phyloP scores from a whole-genome alignment of 805 yeast genomes.

The Lipomyces starkeyi region DNA sequence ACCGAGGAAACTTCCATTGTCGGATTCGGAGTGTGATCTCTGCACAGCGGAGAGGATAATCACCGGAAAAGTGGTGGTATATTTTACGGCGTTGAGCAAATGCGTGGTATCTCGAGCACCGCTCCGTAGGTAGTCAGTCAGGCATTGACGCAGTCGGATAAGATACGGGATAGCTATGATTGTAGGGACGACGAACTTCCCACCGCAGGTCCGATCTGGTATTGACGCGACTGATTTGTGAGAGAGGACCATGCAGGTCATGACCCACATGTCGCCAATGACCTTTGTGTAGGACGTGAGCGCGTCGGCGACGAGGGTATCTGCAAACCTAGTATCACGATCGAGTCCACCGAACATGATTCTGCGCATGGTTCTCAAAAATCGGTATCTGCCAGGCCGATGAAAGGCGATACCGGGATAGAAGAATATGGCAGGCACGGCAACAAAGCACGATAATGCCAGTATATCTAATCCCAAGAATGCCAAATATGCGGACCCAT shows the following conservation, averaged over 20 bases:
- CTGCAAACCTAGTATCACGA: conserved; percentile 65
- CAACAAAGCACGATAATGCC: conserved; percentile 50
- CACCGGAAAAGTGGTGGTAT: conserved; percentile 67
- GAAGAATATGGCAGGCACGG: conserved; percentile 48
- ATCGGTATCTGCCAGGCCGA: conserved; percentile 49
- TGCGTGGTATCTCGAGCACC: conserved; percentile 57
- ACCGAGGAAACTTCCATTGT: conserved; percentile 16
- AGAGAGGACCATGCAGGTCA: conserved; percentile 54
- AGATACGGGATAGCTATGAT: conserved; percentile 62
- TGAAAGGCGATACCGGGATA: conserved; percentile 51
- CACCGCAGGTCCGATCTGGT: conserved; percentile 49
- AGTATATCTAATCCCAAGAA: conserved; percentile 46
- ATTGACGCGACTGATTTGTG: conserved; percentile 46
- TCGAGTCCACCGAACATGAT: conserved; percentile 66
- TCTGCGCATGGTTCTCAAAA: conserved; percentile 54
- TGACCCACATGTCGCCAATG: conserved; percentile 69
- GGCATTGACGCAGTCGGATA: conserved; percentile 84
- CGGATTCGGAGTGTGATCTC: conserved; percentile 32
- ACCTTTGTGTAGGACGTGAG: conserved; percentile 82
- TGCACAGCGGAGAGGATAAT: conserved; percentile 47
- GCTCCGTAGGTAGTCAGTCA: conserved; percentile 64
- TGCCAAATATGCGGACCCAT: conserved; percentile 41
- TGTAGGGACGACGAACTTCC: conserved; percentile 48
- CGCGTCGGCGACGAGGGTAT: conserved; percentile 82
- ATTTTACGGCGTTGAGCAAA: conserved; percentile 75